These are phyloP conservation scores for Flaveria floridana DNA, from an alignment of 140 eudicot species.

Conservation along the genomic window DNA sequence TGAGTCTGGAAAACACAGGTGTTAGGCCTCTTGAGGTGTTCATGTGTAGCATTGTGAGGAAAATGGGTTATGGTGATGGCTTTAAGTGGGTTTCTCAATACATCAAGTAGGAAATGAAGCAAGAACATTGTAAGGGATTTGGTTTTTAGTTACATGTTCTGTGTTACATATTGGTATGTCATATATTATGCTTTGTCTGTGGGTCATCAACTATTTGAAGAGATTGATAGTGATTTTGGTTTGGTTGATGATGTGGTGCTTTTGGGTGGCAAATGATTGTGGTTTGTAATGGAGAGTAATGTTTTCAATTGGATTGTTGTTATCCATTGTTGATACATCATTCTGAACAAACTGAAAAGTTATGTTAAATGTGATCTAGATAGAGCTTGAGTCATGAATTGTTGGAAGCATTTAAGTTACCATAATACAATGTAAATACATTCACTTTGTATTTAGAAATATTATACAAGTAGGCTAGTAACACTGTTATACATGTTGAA, in stretches of 20 bases:
- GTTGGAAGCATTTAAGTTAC: neutral
- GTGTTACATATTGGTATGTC: slow-evolving; percentile 6
- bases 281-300: slow-evolving; percentile 8
- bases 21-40: slow-evolving; percentile 91
- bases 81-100: slow-evolving; percentile 95
- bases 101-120: slow-evolving; percentile 50
- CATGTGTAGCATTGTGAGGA: slow-evolving; percentile 93
- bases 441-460: too few species aligned
- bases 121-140: slow-evolving; percentile 14
- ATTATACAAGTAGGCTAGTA: too few species aligned
- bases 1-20: slow-evolving; percentile 62
- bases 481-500: too few species aligned
- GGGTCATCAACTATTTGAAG: neutral
- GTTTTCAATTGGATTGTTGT: neutral
- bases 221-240: neutral
- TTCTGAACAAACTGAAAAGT: neutral
- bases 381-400: neutral
- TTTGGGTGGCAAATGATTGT: slow-evolving; percentile 6
- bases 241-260: neutral
- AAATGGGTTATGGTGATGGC: slow-evolving; percentile 97
- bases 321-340: neutral
- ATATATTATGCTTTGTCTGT: neutral
- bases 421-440: too few species aligned
- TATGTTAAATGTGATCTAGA: neutral
- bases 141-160: slow-evolving; percentile 5